Conservation (phyloP, 1,284 basidiomycete species). For the Irpex lacteus region DNA sequence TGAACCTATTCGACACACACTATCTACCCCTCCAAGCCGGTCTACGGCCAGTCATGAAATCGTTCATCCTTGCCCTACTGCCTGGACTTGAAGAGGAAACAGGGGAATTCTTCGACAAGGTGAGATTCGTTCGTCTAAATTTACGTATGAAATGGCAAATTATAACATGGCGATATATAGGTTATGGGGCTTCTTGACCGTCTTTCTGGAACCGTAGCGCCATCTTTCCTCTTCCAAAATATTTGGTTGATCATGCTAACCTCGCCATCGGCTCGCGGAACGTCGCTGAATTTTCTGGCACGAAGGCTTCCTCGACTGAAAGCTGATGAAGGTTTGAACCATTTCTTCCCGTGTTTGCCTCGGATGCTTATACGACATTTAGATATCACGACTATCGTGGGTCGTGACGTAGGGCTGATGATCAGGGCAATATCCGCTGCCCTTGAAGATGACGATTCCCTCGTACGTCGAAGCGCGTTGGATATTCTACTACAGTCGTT, state of each 20-base stretch:
- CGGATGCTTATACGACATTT: background rate
- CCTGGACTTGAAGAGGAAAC: slow-evolving; percentile 96
- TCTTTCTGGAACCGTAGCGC: slow-evolving; percentile 79
- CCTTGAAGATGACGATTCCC: slow-evolving; percentile 85
- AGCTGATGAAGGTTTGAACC: slow-evolving; percentile 59
- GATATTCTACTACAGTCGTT: slow-evolving; percentile 80
- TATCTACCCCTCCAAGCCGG: slow-evolving; percentile 85
- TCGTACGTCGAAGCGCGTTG: slow-evolving; percentile 80
- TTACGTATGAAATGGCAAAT: background rate
- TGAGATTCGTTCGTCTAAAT: slow-evolving; percentile 24
- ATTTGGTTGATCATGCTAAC: slow-evolving; percentile 94
- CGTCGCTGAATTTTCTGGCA: slow-evolving; percentile 85
- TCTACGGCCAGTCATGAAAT: slow-evolving; percentile 89
- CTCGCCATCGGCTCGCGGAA: slow-evolving; percentile 81
- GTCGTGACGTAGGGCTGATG: slow-evolving; percentile 88
- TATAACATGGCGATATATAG: slow-evolving; percentile 35
- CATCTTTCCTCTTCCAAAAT: slow-evolving; percentile 92
- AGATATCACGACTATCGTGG: slow-evolving; percentile 78
- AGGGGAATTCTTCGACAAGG: slow-evolving; percentile 95
- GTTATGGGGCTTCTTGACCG: slow-evolving; percentile 83
- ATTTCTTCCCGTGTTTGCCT: slow-evolving; percentile 9
- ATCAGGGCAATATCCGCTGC: slow-evolving; percentile 88
- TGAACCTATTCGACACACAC: slow-evolving; percentile 86
- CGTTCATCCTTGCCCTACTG: slow-evolving; percentile 89
- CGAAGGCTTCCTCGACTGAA: slow-evolving; percentile 73